A percentile compares a stretch with the other conserved stretches of the same genome.
These are phyloP conservation scores for Silene conica DNA, from an alignment of 148 eudicot genomes.

Conservation along the genomic window DNA sequence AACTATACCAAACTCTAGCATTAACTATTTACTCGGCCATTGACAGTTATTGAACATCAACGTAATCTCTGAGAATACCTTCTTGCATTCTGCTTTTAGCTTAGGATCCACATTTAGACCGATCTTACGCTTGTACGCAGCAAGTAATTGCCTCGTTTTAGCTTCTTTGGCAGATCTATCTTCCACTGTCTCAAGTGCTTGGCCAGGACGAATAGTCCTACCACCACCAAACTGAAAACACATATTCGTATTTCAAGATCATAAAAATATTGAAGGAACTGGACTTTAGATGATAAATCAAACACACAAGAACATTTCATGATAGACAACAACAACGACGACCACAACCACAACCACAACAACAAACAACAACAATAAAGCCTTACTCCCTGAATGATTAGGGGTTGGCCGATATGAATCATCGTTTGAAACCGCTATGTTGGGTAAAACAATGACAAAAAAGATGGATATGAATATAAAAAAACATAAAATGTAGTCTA, in stretches of 20 bases:
- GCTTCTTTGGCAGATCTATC: constrained; percentile 70
- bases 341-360: too few species aligned
- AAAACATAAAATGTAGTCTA: too few species aligned
- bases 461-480: too few species aligned
- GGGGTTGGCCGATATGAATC: not conserved
- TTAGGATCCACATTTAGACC: constrained; percentile 68
- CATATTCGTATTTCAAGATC: constrained; percentile 3
- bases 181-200: constrained; percentile 65
- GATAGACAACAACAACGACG: too few species aligned
- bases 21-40: not conserved
- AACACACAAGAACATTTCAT: constrained; percentile 7
- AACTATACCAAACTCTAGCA: not conserved
- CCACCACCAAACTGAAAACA: constrained; percentile 80
- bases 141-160: constrained; percentile 59
- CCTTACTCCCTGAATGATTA: not conserved
- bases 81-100: constrained; percentile 65
- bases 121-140: constrained; percentile 53
- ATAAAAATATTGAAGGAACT: not conserved
- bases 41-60: not conserved
- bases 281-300: not conserved
- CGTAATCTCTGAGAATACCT: constrained; percentile 40
- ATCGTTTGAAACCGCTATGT: not conserved
- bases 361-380: not conserved
- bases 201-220: constrained; percentile 76
- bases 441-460: not conserved